Evolutionary conservation across 495 filamentous ascomycete species (phyloP).

Genomic region (Haplographium delicatum): DNA sequence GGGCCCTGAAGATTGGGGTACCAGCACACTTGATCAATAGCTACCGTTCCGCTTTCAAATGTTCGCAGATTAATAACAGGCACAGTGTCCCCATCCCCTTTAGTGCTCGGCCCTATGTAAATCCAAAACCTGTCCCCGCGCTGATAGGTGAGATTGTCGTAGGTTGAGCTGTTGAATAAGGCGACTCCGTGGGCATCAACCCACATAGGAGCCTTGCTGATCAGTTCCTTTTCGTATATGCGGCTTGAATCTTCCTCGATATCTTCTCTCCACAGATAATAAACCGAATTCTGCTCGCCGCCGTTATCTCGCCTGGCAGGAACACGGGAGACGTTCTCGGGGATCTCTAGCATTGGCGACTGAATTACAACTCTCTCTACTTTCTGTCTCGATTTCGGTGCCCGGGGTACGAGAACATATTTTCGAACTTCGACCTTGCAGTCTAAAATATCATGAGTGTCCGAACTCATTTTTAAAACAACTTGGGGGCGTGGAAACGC

Average conservation of each 20-base stretch:
- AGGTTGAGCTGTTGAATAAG: constrained; percentile 2
- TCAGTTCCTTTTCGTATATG: constrained; percentile 10
- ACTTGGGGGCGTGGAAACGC: neutral
- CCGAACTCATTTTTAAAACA: neutral
- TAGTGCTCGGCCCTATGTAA: neutral
- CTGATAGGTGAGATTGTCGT: constrained; percentile 5
- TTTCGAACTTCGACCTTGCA: constrained; percentile 16
- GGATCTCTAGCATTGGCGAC: constrained; percentile 16
- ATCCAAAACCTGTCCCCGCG: constrained; percentile 26
- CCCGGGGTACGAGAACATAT: constrained; percentile 11
- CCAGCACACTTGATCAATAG: constrained; percentile 30
- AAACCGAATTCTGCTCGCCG: constrained; percentile 25
- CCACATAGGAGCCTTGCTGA: constrained; percentile 1
- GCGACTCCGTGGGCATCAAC: constrained; percentile 21
- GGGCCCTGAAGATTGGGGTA: constrained; percentile 24
- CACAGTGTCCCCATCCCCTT: constrained; percentile 5
- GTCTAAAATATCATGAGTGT: neutral
- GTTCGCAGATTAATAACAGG: constrained; percentile 29
- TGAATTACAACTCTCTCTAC: constrained; percentile 10
- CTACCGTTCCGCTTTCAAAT: constrained; percentile 14
- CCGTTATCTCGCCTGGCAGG: constrained; percentile 25
- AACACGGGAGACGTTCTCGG: constrained; percentile 10
- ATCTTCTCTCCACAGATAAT: constrained; percentile 19
- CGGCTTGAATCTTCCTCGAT: constrained; percentile 21
- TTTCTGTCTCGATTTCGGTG: constrained; percentile 13